Conservation (phyloP, 2,329 filamentous ascomycete genomes). For the Diaporthe sp. region DNA sequence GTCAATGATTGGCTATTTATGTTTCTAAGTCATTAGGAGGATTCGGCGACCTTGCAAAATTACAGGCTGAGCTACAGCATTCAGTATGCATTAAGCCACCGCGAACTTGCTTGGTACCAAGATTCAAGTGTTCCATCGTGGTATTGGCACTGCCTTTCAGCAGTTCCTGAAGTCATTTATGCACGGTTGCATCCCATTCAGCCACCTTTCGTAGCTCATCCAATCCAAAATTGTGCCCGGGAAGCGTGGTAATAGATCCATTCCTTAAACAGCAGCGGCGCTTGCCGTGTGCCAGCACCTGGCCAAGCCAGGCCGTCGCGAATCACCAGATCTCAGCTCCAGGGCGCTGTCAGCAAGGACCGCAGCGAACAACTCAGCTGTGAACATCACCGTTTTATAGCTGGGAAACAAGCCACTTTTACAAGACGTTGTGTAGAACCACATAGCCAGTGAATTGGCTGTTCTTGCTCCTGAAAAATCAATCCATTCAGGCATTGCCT, state of each 20-base stretch:
- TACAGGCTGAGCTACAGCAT: background rate
- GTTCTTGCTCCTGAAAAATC: no score
- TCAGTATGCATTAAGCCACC: background rate
- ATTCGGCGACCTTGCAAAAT: background rate
- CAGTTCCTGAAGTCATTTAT: background rate
- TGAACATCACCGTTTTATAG: no score
- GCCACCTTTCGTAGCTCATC: background rate
- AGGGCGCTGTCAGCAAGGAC: no score
- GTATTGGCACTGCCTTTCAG: background rate
- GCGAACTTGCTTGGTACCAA: background rate
- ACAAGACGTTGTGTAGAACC: no score
- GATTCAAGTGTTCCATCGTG: background rate
- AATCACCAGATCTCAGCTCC: no score
- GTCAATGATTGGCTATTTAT: no score
- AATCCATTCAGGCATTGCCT: no score
- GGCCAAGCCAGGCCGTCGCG: no score
- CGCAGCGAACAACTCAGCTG: no score
- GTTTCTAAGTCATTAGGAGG: background rate
- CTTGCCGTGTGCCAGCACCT: no score
- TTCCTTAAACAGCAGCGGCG: background rate
- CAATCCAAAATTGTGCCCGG: background rate
- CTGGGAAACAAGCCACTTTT: no score
- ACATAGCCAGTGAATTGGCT: no score
- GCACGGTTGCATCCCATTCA: background rate
- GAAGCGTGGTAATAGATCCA: background rate